Evolutionary conservation across 1,139 yeast genomes (phyloP), one percentile per base, ranked within the genome.

Genomic region (Suhomyces anneliseae): DNA sequence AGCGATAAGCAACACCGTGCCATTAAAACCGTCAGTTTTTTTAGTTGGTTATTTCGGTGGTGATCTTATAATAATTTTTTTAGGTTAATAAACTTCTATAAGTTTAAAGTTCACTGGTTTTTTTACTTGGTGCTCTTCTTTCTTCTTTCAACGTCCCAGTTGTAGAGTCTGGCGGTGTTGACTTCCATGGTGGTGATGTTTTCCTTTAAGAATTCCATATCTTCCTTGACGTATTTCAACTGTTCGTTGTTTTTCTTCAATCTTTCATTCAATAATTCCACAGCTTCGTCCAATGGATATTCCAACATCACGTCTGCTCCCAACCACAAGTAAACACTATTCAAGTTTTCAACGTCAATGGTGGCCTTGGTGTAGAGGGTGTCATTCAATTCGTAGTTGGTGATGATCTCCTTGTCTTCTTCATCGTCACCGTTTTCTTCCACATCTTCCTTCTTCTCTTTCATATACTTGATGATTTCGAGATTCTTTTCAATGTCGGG

Each of bases 291-390:
- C 34, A 90, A 74, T 6, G 97, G 92, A 64, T 93, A 93, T 64
- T 93, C 99, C 59, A 95, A 75, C 99, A 93, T 93, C 15, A 93
- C 95, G 59, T 92, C 96, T 1, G 99, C 98, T 9, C 99, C 99
- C 19, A 93, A 76, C 99, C 99, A 93, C 46, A 93, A 76, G 54
- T 82, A 83, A 2, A 93, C 99, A 2, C 76, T 68, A 36, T 74
- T 59, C 50, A 73, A 61, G 34, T 63, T 67, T 35, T 72, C 66
- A 19, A 73, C 62, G 43, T 87, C 81, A 35, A 93, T 76, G 34
- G 76, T 76, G 2, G 99, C 99, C 51, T 83, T 82, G 12, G 97
- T 87, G 62, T 83, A 93, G 43, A 93, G 75, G 0, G 99, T 93
- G 59, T 93, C 98, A 66, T 93, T 92, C 60, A 93, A 76, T 67